Evolutionary conservation across 129 eudicot species (phyloP), one percentile per base, ranked within the genome.

Genomic region (Flaveria robusta): DNA sequence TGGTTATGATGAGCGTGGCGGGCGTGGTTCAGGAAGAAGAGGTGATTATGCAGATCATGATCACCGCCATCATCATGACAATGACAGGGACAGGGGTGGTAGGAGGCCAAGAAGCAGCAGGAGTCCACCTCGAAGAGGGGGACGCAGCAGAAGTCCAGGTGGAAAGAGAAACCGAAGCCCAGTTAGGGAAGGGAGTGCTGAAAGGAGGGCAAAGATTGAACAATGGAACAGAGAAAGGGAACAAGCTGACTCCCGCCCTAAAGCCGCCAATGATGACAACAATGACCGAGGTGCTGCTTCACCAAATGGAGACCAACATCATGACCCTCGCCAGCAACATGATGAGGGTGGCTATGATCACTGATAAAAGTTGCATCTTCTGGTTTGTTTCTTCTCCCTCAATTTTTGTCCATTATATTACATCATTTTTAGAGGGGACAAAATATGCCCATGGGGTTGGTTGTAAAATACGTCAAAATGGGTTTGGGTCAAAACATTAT

Each of bases 191-290:
- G 88, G 93, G 50, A 95, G 97, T 70, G 97, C 86, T 41, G 99
- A 95, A 85, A 89, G 99, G 70, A 88, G 99, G 89, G 99, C 99
- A 2, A 95, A 86, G 77, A 95, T 95, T 76, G 99, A 89, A 83
- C 96, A 89, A 63, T 95, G 99, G 99, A 95, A 95, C 70, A 90
- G 91, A 83, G 99, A 95, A 86, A 87, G 83, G 51, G 99, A 94
- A 52, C 86, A 86, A 72, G 90, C 84, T 1, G 92, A 77, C 55
- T 16, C 90, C 20, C 88, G 77, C 19, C 84, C 80, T 51, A 86
- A 87, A 74, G 42, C 78, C 45, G 70, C 60, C 51, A 73, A 63
- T 80, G 74, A 50, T 82, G 56, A 72, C 52, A 79, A 71, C 55
- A 76, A 79, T 31, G 81, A 68, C 74, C 71, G 63, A 31, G 82